Evolutionary conservation across 202 grass and related monocot genomes (phyloP).

Genomic region (Hordeum pubiflorum): DNA sequence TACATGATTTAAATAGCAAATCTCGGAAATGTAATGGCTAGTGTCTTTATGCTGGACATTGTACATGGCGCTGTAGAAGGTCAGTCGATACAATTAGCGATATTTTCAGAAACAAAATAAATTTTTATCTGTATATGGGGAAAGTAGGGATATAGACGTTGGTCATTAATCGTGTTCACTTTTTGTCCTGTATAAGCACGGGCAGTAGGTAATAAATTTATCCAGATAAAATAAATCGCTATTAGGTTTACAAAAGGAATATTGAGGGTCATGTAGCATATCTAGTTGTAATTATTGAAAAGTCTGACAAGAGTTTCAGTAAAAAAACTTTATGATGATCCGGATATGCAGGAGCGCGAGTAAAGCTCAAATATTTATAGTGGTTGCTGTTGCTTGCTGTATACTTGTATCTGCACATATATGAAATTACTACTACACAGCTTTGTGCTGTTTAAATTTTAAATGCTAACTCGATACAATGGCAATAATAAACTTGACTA

Average conservation of each 20-base stretch:
- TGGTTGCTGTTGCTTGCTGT: background rate
- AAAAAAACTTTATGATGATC: background rate
- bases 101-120: slow-evolving; percentile 1
- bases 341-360: background rate
- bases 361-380: background rate
- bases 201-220: background rate
- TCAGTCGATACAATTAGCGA: background rate
- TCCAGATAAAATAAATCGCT: background rate
- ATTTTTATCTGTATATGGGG: background rate
- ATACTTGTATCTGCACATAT: background rate
- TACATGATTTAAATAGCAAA: background rate
- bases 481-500: background rate
- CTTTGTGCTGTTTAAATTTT: background rate
- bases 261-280: background rate
- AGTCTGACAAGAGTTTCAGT: background rate
- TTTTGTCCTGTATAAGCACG: background rate
- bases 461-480: background rate
- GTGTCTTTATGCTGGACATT: background rate
- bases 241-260: background rate
- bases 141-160: background rate
- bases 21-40: background rate
- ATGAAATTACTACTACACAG: background rate
- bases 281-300: slow-evolving; percentile 4
- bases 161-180: background rate
- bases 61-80: background rate